Percentiles rank a stretch among this genome's conserved stretches.
Conservation (phyloP, 768 basidiomycete genomes). For the Tubosaeta sp. region DNA sequence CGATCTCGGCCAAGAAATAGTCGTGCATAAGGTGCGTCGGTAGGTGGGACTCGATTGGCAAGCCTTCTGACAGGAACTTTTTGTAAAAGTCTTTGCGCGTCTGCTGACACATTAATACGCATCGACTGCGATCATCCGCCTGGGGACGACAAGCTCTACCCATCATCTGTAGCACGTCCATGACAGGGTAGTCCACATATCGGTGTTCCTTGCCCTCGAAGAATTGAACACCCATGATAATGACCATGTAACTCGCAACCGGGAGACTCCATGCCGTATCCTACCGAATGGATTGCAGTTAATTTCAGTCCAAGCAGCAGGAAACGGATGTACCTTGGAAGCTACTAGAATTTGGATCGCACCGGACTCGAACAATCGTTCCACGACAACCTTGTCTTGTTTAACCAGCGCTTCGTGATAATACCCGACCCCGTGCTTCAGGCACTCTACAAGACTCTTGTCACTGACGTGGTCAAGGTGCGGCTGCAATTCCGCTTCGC, state of each 20-base stretch:
- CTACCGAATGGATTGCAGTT: slow-evolving; percentile 33
- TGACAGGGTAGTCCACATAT: slow-evolving; percentile 96
- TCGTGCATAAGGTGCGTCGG: slow-evolving; percentile 90
- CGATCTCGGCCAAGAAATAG: slow-evolving; percentile 97
- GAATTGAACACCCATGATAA: slow-evolving; percentile 98
- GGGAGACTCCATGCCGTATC: slow-evolving; percentile 97
- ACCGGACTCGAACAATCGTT: slow-evolving; percentile 87
- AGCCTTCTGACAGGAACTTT: slow-evolving; percentile 95
- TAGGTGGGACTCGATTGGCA: slow-evolving; percentile 94
- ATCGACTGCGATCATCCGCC: slow-evolving; percentile 86
- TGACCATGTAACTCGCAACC: slow-evolving; percentile 92
- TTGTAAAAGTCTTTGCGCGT: slow-evolving; percentile 99
- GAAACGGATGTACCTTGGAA: slow-evolving; percentile 62
- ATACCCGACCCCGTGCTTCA: slow-evolving; percentile 90
- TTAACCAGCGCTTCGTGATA: slow-evolving; percentile 92
- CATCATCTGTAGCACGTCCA: slow-evolving; percentile 99
- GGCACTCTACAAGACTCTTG: slow-evolving; percentile 65
- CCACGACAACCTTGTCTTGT: slow-evolving; percentile 92
- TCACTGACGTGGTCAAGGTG: slow-evolving; percentile 87
- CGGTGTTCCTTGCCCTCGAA: slow-evolving; percentile 98
- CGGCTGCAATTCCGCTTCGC: slow-evolving; percentile 73
- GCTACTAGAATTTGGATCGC: slow-evolving; percentile 94
- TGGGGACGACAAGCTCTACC: slow-evolving; percentile 91
- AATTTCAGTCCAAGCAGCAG: neutral
- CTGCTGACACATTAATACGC: slow-evolving; percentile 96